Conservation (phyloP, 495 filamentous ascomycete species). For the Penicillium coprophilum region DNA sequence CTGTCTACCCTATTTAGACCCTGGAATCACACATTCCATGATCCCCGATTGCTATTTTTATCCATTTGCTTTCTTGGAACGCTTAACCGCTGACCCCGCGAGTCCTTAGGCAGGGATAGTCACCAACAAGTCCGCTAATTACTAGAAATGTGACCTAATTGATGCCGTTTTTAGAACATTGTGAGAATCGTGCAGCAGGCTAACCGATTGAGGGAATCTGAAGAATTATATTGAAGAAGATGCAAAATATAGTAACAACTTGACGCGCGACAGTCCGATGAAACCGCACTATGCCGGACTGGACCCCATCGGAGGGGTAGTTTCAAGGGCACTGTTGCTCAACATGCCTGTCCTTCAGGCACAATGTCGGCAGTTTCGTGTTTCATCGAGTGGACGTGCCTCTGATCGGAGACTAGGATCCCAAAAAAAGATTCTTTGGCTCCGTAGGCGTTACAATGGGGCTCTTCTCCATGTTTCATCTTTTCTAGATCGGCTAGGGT, state of each 20-base stretch:
- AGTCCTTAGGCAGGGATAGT: conserved; percentile 19
- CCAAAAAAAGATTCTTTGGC: conserved; percentile 34
- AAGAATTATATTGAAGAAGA: conserved; percentile 30
- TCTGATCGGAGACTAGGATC: conserved; percentile 30
- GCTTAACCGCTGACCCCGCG: conserved; percentile 26
- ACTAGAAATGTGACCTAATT: conserved; percentile 30
- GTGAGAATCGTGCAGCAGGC: conserved; percentile 26
- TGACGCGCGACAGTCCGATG: conserved; percentile 47
- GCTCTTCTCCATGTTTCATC: conserved; percentile 47
- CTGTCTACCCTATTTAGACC: conserved; percentile 8
- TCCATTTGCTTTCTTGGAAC: conserved; percentile 1
- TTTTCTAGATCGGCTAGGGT: conserved; percentile 32
- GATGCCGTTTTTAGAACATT: conserved; percentile 45
- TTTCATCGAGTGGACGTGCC: conserved; percentile 31
- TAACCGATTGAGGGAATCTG: conserved; percentile 33
- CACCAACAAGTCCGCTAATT: conserved; percentile 28
- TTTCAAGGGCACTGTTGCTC: conserved; percentile 32
- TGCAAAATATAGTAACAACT: conserved; percentile 49
- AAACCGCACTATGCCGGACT: conserved; percentile 37
- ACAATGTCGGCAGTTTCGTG: conserved; percentile 37
- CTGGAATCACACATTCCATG: conserved; percentile 18
- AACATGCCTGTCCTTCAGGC: conserved; percentile 19
- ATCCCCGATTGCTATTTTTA: conserved; percentile 27
- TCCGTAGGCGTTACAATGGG: conserved; percentile 38
- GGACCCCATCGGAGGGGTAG: conserved; percentile 10